Conservation (phyloP, 2,329 filamentous ascomycete species). For the Cladosporium sp. region DNA sequence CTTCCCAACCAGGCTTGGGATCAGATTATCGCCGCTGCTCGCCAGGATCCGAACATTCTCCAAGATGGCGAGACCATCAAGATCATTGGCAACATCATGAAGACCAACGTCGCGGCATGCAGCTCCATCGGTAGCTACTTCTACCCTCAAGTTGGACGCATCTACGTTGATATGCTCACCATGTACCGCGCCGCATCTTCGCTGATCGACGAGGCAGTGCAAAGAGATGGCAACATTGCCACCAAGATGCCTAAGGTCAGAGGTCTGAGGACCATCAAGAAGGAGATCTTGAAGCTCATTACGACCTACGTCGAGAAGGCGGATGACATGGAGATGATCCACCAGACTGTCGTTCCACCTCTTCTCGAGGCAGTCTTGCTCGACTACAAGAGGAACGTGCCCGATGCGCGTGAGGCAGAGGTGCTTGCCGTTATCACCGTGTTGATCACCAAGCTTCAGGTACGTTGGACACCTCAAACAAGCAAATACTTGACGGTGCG, state of each 20-base stretch:
- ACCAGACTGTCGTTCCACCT: conserved; percentile 90
- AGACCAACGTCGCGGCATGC: conserved; percentile 98
- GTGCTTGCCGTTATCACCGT: conserved; percentile 97
- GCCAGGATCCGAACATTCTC: conserved; percentile 76
- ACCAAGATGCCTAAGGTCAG: conserved; percentile 97
- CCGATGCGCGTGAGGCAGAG: conserved; percentile 91
- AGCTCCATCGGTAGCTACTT: conserved; percentile 96
- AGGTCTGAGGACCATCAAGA: conserved; percentile 95
- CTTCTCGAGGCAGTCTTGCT: conserved; percentile 88
- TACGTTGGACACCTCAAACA: conserved; percentile 60
- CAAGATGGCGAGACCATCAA: conserved; percentile 97
- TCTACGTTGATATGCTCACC: conserved; percentile 97
- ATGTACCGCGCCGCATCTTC: conserved; percentile 98
- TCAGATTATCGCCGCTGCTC: conserved; percentile 84
- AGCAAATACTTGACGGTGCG: conserved; percentile 45
- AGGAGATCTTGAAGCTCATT: conserved; percentile 97
- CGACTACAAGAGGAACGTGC: conserved; percentile 96
- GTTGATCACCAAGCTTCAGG: conserved; percentile 92
- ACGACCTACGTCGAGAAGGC: conserved; percentile 98
- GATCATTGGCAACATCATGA: conserved; percentile 99
- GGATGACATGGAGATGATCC: conserved; percentile 90
- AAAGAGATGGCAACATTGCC: conserved; percentile 81
- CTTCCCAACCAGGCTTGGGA: conserved; percentile 95
- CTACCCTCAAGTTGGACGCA: conserved; percentile 94
- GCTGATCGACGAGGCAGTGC: conserved; percentile 89